A percentile compares a stretch with the other conserved stretches of the same genome.
These are phyloP conservation scores for Clohesyomyces aquaticus DNA, from an alignment of 495 filamentous ascomycete genomes.

Conservation along the genomic window DNA sequence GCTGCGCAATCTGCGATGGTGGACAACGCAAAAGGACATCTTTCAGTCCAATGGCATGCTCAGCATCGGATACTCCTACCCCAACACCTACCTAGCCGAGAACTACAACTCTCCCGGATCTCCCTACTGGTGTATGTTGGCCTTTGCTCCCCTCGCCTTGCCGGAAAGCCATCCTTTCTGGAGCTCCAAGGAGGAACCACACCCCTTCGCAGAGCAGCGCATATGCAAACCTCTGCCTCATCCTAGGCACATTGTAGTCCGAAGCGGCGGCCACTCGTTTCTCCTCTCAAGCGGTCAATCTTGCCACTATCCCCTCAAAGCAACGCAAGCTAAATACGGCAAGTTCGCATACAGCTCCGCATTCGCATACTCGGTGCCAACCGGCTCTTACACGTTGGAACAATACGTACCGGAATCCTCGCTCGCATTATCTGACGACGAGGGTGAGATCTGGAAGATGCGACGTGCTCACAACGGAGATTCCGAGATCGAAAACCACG, in stretches of 20 bases:
- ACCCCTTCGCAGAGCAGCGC: conserved; percentile 59
- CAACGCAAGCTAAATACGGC: conserved; percentile 80
- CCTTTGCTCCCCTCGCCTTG: conserved; percentile 72
- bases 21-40: conserved; percentile 72
- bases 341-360: conserved; percentile 74
- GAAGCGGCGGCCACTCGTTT: conserved; percentile 69
- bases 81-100: conserved; percentile 78
- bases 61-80: conserved; percentile 76
- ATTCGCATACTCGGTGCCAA: conserved; percentile 77
- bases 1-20: conserved; percentile 75
- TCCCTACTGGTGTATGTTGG: conserved; percentile 76
- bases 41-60: conserved; percentile 74
- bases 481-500: conserved; percentile 58
- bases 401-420: conserved; percentile 75
- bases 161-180: conserved; percentile 74
- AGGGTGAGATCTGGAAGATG: conserved; percentile 78
- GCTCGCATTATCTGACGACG: conserved; percentile 76
- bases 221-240: conserved; percentile 62
- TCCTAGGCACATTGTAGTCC: conserved; percentile 67
- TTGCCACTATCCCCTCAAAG: conserved; percentile 78
- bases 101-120: conserved; percentile 79
- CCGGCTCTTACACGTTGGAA: conserved; percentile 73
- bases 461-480: conserved; percentile 57
- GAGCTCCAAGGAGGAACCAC: conserved; percentile 64
- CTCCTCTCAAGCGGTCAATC: conserved; percentile 75